A percentile compares a stretch with the other conserved stretches of the same genome.
Evolutionary conservation across 2,329 filamentous ascomycete genomes (phyloP).

Genomic region (Aschersonia sp.): DNA sequence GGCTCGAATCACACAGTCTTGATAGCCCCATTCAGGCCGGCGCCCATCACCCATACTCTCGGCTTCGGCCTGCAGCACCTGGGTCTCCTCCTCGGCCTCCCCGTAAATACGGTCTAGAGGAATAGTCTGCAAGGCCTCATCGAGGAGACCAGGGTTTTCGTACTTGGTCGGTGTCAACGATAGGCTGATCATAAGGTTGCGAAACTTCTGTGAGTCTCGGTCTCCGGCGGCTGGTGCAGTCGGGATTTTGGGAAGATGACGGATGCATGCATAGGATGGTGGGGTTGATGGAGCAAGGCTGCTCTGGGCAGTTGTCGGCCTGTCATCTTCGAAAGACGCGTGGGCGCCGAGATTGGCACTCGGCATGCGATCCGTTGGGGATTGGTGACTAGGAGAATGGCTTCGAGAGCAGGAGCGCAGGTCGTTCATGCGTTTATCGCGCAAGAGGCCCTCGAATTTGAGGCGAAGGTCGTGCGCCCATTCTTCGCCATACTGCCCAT

Average conservation of each 20-base stretch:
- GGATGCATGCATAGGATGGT: constrained; percentile 32
- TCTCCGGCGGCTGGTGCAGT: constrained; percentile 55
- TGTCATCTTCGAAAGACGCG: constrained; percentile 22
- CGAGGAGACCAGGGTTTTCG: constrained; percentile 87
- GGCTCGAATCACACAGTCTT: constrained; percentile 87
- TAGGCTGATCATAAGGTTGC: constrained; percentile 70
- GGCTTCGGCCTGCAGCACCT: constrained; percentile 76
- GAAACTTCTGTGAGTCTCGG: constrained; percentile 55
- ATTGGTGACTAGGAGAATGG: constrained; percentile 42
- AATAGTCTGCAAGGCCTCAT: constrained; percentile 77
- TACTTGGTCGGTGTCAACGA: constrained; percentile 85
- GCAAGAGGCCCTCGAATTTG: constrained; percentile 76
- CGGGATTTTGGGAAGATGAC: constrained; percentile 44
- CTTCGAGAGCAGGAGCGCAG: constrained; percentile 41
- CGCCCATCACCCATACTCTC: constrained; percentile 70
- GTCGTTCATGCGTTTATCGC: constrained; percentile 76
- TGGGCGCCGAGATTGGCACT: constrained; percentile 29
- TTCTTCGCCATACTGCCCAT: constrained; percentile 45
- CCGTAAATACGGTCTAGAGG: constrained; percentile 83
- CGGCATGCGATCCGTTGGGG: constrained; percentile 35
- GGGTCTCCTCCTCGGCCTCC: constrained; percentile 85
- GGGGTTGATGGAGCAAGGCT: constrained; percentile 18
- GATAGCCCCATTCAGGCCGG: constrained; percentile 87
- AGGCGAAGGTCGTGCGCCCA: constrained; percentile 68
- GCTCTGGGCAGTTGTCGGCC: constrained; percentile 32